Percentiles rank a stretch among this genome's conserved stretches.
These are phyloP conservation scores for Jacaranda copaia DNA, from an alignment of 257 asterid genomes.

Conservation along the genomic window DNA sequence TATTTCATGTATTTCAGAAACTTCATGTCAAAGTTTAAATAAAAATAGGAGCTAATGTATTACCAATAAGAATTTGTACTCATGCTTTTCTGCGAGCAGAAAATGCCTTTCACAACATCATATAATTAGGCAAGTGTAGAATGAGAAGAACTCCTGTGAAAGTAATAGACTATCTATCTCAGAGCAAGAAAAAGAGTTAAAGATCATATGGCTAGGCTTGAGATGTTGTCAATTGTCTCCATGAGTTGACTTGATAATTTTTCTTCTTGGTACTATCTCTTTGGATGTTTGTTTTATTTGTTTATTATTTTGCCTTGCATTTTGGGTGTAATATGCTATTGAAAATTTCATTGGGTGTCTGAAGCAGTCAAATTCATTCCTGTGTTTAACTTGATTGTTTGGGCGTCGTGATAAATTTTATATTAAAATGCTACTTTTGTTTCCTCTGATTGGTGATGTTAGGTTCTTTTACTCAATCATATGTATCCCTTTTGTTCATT, in stretches of 20 bases:
- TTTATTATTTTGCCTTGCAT: background rate
- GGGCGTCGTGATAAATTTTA: background rate
- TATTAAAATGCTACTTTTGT: background rate
- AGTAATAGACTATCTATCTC: background rate
- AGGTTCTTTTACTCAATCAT: background rate
- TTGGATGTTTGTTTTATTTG: background rate
- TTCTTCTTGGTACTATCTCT: background rate
- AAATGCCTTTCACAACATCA: background rate
- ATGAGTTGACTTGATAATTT: background rate
- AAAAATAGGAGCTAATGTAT: background rate
- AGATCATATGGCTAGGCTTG: background rate
- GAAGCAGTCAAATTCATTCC: background rate
- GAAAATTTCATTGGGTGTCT: background rate
- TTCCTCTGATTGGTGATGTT: background rate
- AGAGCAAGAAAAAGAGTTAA: background rate
- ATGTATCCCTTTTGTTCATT: background rate
- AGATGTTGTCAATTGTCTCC: background rate
- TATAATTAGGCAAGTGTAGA: background rate
- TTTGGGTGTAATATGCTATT: background rate
- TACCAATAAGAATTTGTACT: slow-evolving; percentile 4
- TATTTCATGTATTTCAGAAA: slow-evolving; percentile 1
- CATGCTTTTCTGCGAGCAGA: background rate
- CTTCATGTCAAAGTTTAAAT: background rate
- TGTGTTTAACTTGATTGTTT: background rate
- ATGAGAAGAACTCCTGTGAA: background rate